Conservation (phyloP, 305 asterid species). For the Solanum chacoense region DNA sequence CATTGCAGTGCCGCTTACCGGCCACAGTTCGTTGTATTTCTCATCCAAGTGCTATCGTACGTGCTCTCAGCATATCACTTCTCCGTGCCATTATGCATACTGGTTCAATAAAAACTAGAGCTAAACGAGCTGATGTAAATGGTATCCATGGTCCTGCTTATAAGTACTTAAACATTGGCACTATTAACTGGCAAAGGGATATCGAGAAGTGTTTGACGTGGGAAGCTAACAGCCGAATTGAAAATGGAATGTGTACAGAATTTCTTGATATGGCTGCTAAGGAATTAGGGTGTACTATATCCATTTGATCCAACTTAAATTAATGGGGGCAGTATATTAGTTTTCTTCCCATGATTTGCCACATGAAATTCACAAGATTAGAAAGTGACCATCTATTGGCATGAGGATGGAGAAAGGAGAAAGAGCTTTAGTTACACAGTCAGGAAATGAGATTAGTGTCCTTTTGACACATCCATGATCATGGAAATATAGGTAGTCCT, state of each 20-base stretch:
- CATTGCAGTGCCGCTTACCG: constrained; percentile 69
- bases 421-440: constrained; percentile 2
- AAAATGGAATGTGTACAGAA: constrained; percentile 61
- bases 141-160: constrained; percentile 34
- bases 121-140: constrained; percentile 24
- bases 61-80: constrained; percentile 89
- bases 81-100: constrained; percentile 74
- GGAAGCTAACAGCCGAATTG: constrained; percentile 84
- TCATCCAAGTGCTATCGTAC: constrained; percentile 94
- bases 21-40: constrained; percentile 74
- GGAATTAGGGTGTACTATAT: constrained; percentile 68
- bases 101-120: constrained; percentile 35
- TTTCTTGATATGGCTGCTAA: constrained; percentile 72
- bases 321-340: neutral
- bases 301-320: constrained; percentile 14
- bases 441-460: constrained; percentile 1
- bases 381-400: neutral
- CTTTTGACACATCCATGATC: constrained; percentile 1
- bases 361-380: constrained; percentile 6
- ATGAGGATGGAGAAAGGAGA: constrained; percentile 5
- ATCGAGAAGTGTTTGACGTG: constrained; percentile 75
- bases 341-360: neutral
- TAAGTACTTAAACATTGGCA: constrained; percentile 38
- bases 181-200: constrained; percentile 58
- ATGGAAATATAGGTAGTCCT: neutral